Evolutionary conservation across 2,329 filamentous ascomycete species (phyloP).

Genomic region (Colletotrichum musicola): DNA sequence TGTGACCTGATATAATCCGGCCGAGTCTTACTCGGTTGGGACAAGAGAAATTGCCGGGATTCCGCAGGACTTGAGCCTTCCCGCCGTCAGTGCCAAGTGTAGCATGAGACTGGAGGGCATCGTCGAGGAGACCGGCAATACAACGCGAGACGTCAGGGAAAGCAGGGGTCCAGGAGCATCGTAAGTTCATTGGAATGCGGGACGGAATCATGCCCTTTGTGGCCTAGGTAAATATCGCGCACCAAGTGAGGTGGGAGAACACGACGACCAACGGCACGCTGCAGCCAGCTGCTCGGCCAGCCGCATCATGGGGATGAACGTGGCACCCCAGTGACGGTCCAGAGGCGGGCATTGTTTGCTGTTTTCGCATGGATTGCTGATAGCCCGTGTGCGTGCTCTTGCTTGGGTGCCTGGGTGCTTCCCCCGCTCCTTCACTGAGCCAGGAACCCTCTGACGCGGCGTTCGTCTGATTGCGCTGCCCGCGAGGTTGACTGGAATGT

Average conservation of each 20-base stretch:
- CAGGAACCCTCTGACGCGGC: background rate
- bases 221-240: background rate
- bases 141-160: background rate
- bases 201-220: background rate
- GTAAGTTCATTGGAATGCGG: constrained; percentile 5
- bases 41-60: constrained; percentile 16
- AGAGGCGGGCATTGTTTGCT: constrained; percentile 21
- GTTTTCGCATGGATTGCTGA: constrained; percentile 14
- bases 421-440: background rate
- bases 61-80: constrained; percentile 16
- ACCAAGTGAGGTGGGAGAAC: constrained; percentile 1
- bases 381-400: background rate
- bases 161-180: constrained; percentile 14
- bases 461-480: constrained; percentile 17
- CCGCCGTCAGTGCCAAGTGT: constrained; percentile 2
- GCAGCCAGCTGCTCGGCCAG: constrained; percentile 32
- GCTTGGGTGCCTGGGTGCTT: background rate
- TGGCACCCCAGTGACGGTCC: background rate
- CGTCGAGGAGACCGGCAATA: constrained; percentile 1
- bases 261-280: constrained; percentile 16
- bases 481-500: background rate
- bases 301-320: constrained; percentile 15
- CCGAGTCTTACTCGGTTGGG: constrained; percentile 3
- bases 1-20: background rate
- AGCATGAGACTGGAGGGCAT: constrained; percentile 13